Evolutionary conservation across 352 stramenopile genomes (phyloP), one percentile per base, ranked within the genome.

Genomic region (Pythium scleroteichum): DNA sequence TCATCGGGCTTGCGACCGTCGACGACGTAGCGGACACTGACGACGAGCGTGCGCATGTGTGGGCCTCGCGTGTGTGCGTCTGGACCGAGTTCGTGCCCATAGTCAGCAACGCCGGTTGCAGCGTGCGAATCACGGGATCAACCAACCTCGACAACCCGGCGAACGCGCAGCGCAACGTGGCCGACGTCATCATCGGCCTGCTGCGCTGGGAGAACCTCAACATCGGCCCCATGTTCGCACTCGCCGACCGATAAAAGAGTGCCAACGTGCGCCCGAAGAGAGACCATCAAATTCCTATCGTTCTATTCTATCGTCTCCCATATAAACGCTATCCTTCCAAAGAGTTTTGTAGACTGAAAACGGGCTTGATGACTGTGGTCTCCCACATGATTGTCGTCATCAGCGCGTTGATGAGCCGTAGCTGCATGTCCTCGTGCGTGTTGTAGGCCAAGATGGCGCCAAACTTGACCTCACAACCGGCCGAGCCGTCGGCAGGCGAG

Each of bases 381-480:
- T 88, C 79, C 79, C 76, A 87, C 44, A 75, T 70, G 67, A 87
- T 44, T 19, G 59, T 68, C 10, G 59, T 72, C 64, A 50, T 65
- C 46, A 64, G 53, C 20, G 59, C 59, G 45, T 68, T 64, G 24
- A 65, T 60, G 59, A 68, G 53, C 53, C 64, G 62, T 55, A 65
- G 38, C 55, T 64, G 56, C 41, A 65, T 56, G 29, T 72, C 64
- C 26, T 87, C 73, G 44, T 87, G 75, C 22, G 75, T 85, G 59
- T 85, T 75, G 65, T 85, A 87, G 62, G 78, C 75, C 9, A 77
- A 75, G 19, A 76, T 70, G 23, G 73, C 76, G 32, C 82, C 75
- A 61, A 88, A 88, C 61, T 86, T 87, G 68, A 88, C 75, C 24
- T 73, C 71, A 27, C 76, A 82, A 10, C 77, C 75, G 2, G 23